These are phyloP conservation scores for Cryptococcus neoformans DNA, from an alignment of 1,284 basidiomycete species.

Conservation along the genomic window DNA sequence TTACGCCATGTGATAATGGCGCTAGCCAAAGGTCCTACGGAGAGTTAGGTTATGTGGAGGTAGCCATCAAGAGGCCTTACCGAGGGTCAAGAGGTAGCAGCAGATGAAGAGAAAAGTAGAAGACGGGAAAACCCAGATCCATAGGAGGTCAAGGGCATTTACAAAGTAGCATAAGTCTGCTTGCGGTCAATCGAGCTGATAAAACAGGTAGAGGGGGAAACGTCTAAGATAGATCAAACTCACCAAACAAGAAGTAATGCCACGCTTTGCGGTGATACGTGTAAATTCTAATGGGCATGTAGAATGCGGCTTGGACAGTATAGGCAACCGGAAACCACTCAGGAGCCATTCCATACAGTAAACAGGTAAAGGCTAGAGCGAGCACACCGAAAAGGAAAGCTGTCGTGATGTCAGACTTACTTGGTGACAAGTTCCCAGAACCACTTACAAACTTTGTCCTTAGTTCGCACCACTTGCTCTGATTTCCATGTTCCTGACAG, in stretches of 20 bases:
- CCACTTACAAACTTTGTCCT: conserved; percentile 63
- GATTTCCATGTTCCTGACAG: conserved; percentile 77
- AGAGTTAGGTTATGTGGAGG: neutral
- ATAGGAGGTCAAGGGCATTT: conserved; percentile 82
- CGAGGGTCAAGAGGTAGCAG: conserved; percentile 82
- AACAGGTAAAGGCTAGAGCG: conserved; percentile 74
- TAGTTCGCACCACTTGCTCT: conserved; percentile 84
- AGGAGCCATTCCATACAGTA: conserved; percentile 77
- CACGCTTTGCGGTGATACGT: conserved; percentile 79
- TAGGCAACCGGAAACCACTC: conserved; percentile 60
- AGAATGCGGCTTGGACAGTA: conserved; percentile 68
- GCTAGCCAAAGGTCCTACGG: conserved; percentile 72
- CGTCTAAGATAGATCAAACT: conserved; percentile 19
- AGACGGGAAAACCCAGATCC: conserved; percentile 75
- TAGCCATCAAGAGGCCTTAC: conserved; percentile 17
- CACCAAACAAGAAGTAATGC: conserved; percentile 92
- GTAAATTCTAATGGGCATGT: conserved; percentile 75
- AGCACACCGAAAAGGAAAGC: conserved; percentile 91
- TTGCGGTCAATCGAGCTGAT: neutral
- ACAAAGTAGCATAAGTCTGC: conserved; percentile 73
- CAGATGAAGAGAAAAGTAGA: conserved; percentile 74
- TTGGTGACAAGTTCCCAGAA: neutral
- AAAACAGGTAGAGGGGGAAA: neutral
- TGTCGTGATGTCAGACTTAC: conserved; percentile 9
- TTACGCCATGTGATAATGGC: conserved; percentile 97